Base-by-base conservation (phyloP, 1,284 basidiomycete genomes). In the Fomitopsis betulina region DNA sequence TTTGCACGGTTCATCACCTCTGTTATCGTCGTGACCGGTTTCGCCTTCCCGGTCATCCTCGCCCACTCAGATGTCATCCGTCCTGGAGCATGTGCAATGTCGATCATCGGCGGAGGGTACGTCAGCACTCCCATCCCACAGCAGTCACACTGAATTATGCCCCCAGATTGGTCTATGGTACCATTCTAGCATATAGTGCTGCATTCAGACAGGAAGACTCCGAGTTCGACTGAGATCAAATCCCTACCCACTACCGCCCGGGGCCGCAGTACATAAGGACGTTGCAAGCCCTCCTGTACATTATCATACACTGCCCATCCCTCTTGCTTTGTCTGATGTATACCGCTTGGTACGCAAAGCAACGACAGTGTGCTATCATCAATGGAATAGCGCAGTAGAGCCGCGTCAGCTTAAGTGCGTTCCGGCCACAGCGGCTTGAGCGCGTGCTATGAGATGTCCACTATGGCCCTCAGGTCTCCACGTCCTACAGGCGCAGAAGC, bases 1-100 rank as follows among this genome's bases (percentile, higher is more conserved):
- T 76, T 92, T 23, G 96, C 96, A 39, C 89, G 95, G 58, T 99
- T 98, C 76, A 82, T 98, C 60, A 99, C 96, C 10, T 86, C 94
- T 47, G 80, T 88, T 61, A 82, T 97, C 61, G 93, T 99, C 60
- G 89, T 94, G 2, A 93, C 93, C 47, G 97, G 97, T 39, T 93
- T 99, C 63, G 93, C 96, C 5, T 78, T 99, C 19, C 97, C 97
- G 0, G 79, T 98, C 55, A 87, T 98, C 30, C 84, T 99, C 40
- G 90, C 94, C 5, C 97, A 99, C 68, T 91, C 96, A 2, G 88
- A 90, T 60, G 80, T 99, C 61, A 98, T 99, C 67, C 79, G 84
- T 58, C 81, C 86, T 0, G 86, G 85, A 13, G 97, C 97, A 32
- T 94, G 91, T 72, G 86, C 83, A 67, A 98, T 99, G 96, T 94